Percentiles rank a stretch among this genome's conserved stretches.
These are phyloP conservation scores for Candida sp. DNA, from an alignment of 1,139 yeast genomes.

Conservation along the genomic window DNA sequence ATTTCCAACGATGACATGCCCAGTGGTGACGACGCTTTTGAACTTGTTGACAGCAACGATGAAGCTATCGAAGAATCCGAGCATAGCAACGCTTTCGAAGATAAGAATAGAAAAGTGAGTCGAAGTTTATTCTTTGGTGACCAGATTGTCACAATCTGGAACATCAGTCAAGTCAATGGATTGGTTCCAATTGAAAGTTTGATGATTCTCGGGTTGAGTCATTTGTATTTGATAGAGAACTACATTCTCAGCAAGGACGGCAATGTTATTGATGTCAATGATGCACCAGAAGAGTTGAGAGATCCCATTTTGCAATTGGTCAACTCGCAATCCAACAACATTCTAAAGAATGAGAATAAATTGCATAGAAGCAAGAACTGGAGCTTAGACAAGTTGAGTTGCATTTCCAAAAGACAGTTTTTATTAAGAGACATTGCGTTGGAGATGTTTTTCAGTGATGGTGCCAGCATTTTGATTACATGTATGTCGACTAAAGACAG, in stretches of 20 bases:
- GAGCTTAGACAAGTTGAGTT: conserved; percentile 59
- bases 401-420: conserved; percentile 75
- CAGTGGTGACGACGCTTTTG: conserved; percentile 37
- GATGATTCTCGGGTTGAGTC: conserved; percentile 65
- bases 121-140: conserved; percentile 74
- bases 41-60: conserved; percentile 22
- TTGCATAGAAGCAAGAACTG: conserved; percentile 57
- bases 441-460: conserved; percentile 76
- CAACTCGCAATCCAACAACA: conserved; percentile 34
- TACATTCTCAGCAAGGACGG: conserved; percentile 64
- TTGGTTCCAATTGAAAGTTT: conserved; percentile 75
- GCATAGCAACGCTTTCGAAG: conserved; percentile 47
- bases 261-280: conserved; percentile 70
- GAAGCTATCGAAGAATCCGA: conserved; percentile 20
- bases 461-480: conserved; percentile 67
- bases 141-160: conserved; percentile 70
- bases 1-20: conserved; percentile 23
- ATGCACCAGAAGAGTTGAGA: conserved; percentile 61
- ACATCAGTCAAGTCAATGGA: conserved; percentile 75
- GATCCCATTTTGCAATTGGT: conserved; percentile 72
- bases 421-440: conserved; percentile 77
- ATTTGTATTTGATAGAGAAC: conserved; percentile 70
- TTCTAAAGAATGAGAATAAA: conserved; percentile 22
- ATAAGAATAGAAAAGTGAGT: conserved; percentile 73
- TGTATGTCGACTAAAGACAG: conserved; percentile 55